A percentile compares a stretch with the other conserved stretches of the same genome.
Conservation (phyloP, 768 basidiomycete genomes). For the Rhodotorula diobovata region DNA sequence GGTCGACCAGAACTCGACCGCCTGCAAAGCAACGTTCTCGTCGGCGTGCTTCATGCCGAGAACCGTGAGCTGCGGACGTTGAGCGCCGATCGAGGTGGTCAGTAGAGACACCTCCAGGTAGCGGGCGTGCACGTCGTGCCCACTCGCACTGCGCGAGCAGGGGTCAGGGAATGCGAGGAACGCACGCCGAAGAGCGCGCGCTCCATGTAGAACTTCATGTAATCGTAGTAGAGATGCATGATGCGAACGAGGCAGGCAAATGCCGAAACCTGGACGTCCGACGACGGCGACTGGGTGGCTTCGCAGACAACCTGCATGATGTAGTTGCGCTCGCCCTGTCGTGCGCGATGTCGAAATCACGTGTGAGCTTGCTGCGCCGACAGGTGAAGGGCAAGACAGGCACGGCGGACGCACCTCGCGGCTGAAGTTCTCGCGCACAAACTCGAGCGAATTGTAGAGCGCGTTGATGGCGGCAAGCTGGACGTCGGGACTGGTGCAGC, state of each 20-base stretch:
- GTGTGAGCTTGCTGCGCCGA: too few species aligned
- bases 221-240: constrained; percentile 97
- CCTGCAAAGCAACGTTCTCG: constrained; percentile 87
- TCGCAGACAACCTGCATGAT: constrained; percentile 99
- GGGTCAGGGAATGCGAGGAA: not conserved
- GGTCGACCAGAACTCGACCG: constrained; percentile 99
- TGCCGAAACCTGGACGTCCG: constrained; percentile 85
- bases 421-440: constrained; percentile 95
- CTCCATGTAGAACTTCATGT: constrained; percentile 99
- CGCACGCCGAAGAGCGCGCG: constrained; percentile 89
- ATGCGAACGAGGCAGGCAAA: constrained; percentile 94
- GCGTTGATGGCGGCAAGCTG: constrained; percentile 90
- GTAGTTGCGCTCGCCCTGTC: constrained; percentile 94
- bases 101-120: too few species aligned
- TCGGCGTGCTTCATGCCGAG: constrained; percentile 94
- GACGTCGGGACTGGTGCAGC: constrained; percentile 72
- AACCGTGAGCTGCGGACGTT: constrained; percentile 68
- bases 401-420: constrained; percentile 65
- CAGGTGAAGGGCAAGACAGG: not conserved
- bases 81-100: not conserved
- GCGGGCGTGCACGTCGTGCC: too few species aligned
- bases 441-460: constrained; percentile 89
- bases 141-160: not conserved
- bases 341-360: not conserved
- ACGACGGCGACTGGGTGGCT: constrained; percentile 78